Percentiles rank a stretch among this genome's conserved stretches.
These are phyloP conservation scores for Penicillium goetzii DNA, from an alignment of 495 filamentous ascomycete genomes.

Conservation along the genomic window DNA sequence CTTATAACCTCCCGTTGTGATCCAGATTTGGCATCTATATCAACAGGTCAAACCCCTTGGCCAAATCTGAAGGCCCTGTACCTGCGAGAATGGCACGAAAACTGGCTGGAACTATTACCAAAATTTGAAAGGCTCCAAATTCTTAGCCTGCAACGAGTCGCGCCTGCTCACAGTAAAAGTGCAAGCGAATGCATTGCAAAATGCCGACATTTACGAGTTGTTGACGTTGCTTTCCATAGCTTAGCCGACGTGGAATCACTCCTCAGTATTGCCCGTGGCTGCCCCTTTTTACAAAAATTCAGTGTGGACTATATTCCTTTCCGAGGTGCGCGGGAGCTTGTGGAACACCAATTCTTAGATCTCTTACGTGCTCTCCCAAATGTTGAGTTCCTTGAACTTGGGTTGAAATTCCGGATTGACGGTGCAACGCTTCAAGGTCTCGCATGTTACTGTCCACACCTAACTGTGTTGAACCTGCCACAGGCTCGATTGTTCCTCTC, in stretches of 20 bases:
- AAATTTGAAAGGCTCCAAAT: neutral
- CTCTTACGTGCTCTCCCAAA: no score
- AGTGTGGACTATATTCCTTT: no score
- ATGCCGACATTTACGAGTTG: neutral
- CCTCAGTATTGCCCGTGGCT: no score
- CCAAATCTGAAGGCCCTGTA: neutral
- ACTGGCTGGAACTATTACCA: neutral
- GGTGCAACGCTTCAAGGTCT: neutral
- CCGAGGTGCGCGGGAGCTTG: no score
- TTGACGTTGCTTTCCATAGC: neutral
- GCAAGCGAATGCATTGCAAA: neutral
- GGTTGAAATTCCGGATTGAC: neutral
- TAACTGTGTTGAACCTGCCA: neutral
- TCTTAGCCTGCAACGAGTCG: neutral
- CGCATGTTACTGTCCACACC: neutral
- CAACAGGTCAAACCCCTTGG: neutral
- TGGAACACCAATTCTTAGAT: no score
- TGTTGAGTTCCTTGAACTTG: neutral
- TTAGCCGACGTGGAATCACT: neutral
- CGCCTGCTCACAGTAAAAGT: neutral
- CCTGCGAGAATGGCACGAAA: neutral
- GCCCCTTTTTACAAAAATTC: no score
- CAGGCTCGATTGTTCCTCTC: neutral
- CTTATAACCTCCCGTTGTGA: neutral
- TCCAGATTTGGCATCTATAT: neutral